Evolutionary conservation across 2,329 filamentous ascomycete genomes (phyloP), one percentile per base, ranked within the genome.

Genomic region (Eutypa lata): DNA sequence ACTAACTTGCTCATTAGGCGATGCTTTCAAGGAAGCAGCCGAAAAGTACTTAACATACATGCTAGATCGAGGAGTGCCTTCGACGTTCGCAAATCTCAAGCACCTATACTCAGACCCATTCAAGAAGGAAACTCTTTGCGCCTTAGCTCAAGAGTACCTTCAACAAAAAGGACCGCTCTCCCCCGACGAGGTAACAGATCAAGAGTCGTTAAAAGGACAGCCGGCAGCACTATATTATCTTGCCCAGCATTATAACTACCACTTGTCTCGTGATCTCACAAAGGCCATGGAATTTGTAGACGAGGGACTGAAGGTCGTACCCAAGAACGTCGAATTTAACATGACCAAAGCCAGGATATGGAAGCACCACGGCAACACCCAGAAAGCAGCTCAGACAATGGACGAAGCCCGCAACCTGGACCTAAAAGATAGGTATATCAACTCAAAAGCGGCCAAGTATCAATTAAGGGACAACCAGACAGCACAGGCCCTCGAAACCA

Each of bases 391-490:
- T 1, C 88, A 91, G 64, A 82, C 85, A 42, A 97, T 99, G 91
- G 89, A 97, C 62, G 78, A 87, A 59, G 94, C 94, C 1, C 86
- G 94, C 49, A 81, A 84, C 57, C 79, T 97, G 57, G 95, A 99
- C 67, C 84, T 89, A 60, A 91, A 88, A 73, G 94, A 99, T 68
- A 87, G 94, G 44, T 96, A 97, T 70, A 97, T 97, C 79, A 99
- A 99, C 78, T 95, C 91, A 58, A 99, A 99, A 75, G 88, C 91
- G 48, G 92, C 93, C 54, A 99, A 99, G 70, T 99, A 99, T 69
- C 91, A 95, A 71, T 81, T 99, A 47, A 86, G 94, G 51, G 96
- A 96, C 72, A 85, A 97, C 70, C 86, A 97, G 67, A 94, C 90
- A 65, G 90, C 95, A 49, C 86, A 86, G 61, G 93, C 90, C 0